These are phyloP conservation scores for Sporothrix curviconia DNA, from an alignment of 2,329 filamentous ascomycete genomes.

Conservation along the genomic window DNA sequence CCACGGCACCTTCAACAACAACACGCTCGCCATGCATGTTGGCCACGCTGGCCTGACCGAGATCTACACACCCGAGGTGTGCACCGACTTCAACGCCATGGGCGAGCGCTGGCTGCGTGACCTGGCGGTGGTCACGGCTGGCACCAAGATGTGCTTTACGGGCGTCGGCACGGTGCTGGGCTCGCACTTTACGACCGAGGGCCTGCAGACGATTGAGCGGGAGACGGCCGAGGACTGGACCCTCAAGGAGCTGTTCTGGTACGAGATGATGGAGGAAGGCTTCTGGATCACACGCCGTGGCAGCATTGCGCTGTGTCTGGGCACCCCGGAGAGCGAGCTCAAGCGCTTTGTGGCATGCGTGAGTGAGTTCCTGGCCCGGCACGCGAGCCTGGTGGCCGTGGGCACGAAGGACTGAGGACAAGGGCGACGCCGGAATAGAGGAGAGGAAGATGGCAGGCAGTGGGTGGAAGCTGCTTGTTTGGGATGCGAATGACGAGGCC, in stretches of 20 bases:
- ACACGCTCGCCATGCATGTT: slow-evolving; percentile 54
- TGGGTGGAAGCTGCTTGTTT: not conserved
- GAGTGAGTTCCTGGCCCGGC: slow-evolving; percentile 8
- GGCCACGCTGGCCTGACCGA: slow-evolving; percentile 37
- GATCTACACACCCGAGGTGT: slow-evolving; percentile 31
- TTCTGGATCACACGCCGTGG: slow-evolving; percentile 20
- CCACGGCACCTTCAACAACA: slow-evolving; percentile 54
- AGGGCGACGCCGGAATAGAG: not conserved
- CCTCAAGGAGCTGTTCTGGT: slow-evolving; percentile 20
- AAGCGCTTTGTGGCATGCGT: slow-evolving; percentile 43
- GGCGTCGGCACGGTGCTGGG: slow-evolving; percentile 33
- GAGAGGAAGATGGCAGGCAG: not conserved
- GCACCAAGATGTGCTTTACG: slow-evolving; percentile 32
- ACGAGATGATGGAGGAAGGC: slow-evolving; percentile 18
- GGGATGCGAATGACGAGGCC: not conserved
- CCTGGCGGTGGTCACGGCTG: slow-evolving; percentile 28
- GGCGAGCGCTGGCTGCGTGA: slow-evolving; percentile 27
- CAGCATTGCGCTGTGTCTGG: slow-evolving; percentile 17
- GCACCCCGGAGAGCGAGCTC: slow-evolving; percentile 17
- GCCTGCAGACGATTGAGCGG: slow-evolving; percentile 14
- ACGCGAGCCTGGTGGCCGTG: slow-evolving; percentile 12
- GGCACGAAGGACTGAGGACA: not conserved
- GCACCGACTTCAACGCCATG: slow-evolving; percentile 26
- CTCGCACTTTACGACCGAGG: slow-evolving; percentile 28
- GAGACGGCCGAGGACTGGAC: slow-evolving; percentile 18